Evolutionary conservation across 768 basidiomycete species (phyloP), one percentile per base, ranked within the genome.

Genomic region (Trametes punicea): DNA sequence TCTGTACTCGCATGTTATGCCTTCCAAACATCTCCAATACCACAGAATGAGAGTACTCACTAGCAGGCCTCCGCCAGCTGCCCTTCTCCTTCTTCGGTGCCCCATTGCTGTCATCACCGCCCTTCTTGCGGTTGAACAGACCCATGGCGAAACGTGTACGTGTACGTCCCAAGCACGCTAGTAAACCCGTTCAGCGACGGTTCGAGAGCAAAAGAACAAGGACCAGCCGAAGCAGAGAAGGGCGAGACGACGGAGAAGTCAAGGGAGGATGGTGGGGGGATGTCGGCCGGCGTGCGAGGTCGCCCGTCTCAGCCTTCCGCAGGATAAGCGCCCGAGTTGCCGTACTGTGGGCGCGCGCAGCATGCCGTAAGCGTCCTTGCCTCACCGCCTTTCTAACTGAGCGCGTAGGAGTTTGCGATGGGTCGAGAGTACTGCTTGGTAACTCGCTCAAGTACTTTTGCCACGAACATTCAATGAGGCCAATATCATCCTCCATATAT

Each of bases 61-160:
- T 93, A 45, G 92, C 92, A 58, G 92, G 92, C 61, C 85, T 74
- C 62, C 82, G 79, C 92, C 90, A 93, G 65, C 80, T 85, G 50
- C 86, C 86, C 77, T 93, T 94, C 64, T 91, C 87, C 74, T 88
- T 91, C 74, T 85, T 86, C 50, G 55, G 55, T 9, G 33, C 47
- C 11, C 21, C 58, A 18, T 83, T 82, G 18, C 54, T 59, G 23
- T 57, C 50, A 27, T 61, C 48, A 34, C 50, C 56, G 48, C 60
- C 58, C 60, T 65, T 69, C 51, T 66, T 62, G 46, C 73, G 65
- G 44, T 67, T 68, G 64, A 74, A 55, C 27, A 55, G 54, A 33
- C 47, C 40, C 55, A 56, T 41, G 31, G 55, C 8, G 29, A 34
- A 9, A 11, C 21, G 33, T 7, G 21, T 36, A 21, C n/a, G 4